Base-by-base conservation (phyloP, 164 flowering plant genomes). In the Piper longum region DNA sequence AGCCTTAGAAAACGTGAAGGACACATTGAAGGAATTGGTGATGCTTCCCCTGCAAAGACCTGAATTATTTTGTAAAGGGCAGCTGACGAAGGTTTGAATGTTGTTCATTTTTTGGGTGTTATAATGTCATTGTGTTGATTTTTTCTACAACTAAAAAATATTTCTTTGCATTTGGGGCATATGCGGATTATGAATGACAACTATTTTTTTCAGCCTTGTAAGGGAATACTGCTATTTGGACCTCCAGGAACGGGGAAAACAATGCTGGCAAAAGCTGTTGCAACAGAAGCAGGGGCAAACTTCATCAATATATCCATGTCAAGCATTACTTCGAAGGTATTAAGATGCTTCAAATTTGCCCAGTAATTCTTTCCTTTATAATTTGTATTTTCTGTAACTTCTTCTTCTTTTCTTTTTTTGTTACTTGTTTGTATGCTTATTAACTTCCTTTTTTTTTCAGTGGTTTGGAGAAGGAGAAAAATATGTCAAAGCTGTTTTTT, bases 221-320 rank as follows among this genome's bases (percentile, higher is more conserved):
- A 89, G 73, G 98, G 98, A 48, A 89, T 92, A 66, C 68, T 92
- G 70, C 88, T 92, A 1, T 89, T 92, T 82, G 98, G 98, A 41
- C 96, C 98, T 64, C 98, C 98, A 68, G 98, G 98, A 56, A 91
- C 98, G 18, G 98, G 98, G 63, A 92, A 92, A 72, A 92, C 98
- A 56, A 89, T 92, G 96, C 90, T 92, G 66, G 98, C 98, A 14
- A 92, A 92, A 78, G 98, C 96, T 62, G 98, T 92, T 70, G 96
- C 96, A 45, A 92, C 98, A 19, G 96, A 89, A 76, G 95, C 96
- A 54, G 96, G 96, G 72, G 96, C 96, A 26, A 89, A 89, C 73
- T 92, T 92, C 62, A 92, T 92, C 61, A 92, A 92, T 65, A 89
- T 92, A 72, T 92, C 98, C 36, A 89, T 89, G 98, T 92, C 98